Evolutionary conservation across 2,329 filamentous ascomycete species (phyloP).

Genomic region (Dendryphion nanum): DNA sequence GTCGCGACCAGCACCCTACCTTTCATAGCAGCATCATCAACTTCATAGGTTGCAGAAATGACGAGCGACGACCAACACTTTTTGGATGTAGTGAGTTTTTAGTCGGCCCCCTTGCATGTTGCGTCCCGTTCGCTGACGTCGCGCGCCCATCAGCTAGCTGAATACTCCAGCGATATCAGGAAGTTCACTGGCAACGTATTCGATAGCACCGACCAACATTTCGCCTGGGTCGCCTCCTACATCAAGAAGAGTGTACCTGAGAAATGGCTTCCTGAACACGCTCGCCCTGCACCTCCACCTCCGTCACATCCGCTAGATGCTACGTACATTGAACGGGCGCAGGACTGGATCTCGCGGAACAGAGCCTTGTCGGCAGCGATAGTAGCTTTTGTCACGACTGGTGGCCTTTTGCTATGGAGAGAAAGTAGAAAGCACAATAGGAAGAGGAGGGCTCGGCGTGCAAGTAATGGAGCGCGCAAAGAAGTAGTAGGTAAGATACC

Average conservation of each 20-base stretch:
- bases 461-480: constrained; percentile 77
- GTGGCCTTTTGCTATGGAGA: constrained; percentile 56
- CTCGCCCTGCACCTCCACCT: constrained; percentile 54
- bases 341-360: constrained; percentile 71
- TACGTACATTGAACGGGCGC: constrained; percentile 55
- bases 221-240: constrained; percentile 70
- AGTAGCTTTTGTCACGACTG: constrained; percentile 68
- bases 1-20: too few species aligned
- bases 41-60: too few species aligned
- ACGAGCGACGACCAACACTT: constrained; percentile 77
- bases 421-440: constrained; percentile 59
- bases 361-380: constrained; percentile 71
- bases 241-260: constrained; percentile 68
- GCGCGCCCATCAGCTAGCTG: constrained; percentile 55
- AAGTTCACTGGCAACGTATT: constrained; percentile 71
- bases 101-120: too few species aligned
- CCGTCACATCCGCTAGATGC: constrained; percentile 43
- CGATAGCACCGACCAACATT: constrained; percentile 75
- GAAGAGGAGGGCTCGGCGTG: constrained; percentile 74
- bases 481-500: constrained; percentile 59
- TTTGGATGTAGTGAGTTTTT: constrained; percentile 68
- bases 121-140: too few species aligned
- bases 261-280: constrained; percentile 69
- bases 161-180: constrained; percentile 64
- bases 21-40: too few species aligned